Evolutionary conservation across 78 protist species (phyloP).

Genomic region (Polysphondylium violaceum): DNA sequence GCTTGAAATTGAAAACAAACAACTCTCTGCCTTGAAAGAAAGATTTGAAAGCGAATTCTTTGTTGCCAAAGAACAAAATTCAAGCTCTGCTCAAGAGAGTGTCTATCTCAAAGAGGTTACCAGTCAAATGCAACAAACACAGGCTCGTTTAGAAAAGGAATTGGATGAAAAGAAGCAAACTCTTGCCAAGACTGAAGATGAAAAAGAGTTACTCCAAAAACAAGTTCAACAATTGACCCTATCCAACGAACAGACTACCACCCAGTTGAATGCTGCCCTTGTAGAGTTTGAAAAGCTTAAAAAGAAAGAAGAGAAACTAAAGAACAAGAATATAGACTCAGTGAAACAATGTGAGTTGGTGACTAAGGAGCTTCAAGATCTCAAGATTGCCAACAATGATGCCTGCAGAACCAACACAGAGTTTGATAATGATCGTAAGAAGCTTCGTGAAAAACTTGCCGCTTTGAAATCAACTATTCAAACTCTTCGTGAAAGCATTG

Average conservation of each 20-base stretch:
- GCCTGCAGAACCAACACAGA: background rate
- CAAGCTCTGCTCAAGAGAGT: slow-evolving; percentile 41
- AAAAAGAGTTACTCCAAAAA: background rate
- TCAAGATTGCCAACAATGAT: background rate
- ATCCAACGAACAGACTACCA: background rate
- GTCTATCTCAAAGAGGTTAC: slow-evolving; percentile 64
- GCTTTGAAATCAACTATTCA: slow-evolving; percentile 7
- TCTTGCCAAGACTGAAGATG: slow-evolving; percentile 22
- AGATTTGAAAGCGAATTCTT: slow-evolving; percentile 78
- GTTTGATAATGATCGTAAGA: slow-evolving; percentile 14
- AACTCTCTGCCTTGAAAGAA: slow-evolving; percentile 40
- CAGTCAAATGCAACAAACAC: slow-evolving; percentile 58
- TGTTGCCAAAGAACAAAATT: slow-evolving; percentile 43
- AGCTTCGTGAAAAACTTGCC: slow-evolving; percentile 23
- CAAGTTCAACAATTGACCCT: background rate
- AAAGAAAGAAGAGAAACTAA: background rate
- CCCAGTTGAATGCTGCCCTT: background rate
- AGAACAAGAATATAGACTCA: background rate
- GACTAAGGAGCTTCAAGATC: background rate
- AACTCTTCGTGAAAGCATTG: background rate
- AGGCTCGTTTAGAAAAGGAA: slow-evolving; percentile 43
- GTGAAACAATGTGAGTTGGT: slow-evolving; percentile 7
- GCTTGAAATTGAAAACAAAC: slow-evolving; percentile 50
- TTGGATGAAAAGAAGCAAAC: slow-evolving; percentile 38
- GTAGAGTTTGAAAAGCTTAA: background rate